Base-by-base conservation (phyloP, 2,329 filamentous ascomycete genomes). In the Penicillium oxalicum region DNA sequence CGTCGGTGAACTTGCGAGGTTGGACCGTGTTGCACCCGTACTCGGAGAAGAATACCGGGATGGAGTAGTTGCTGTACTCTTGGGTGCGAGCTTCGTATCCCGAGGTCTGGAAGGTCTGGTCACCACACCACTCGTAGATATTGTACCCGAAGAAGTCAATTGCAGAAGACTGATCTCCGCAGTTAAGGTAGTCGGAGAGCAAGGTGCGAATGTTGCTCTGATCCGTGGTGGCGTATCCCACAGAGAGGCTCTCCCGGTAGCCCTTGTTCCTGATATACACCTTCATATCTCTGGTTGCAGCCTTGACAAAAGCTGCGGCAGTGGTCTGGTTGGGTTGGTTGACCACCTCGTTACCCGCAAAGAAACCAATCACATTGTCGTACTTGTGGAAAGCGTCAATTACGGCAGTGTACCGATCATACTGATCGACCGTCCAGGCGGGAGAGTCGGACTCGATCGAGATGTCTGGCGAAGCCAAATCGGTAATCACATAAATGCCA, bases 141-240 rank as follows among this genome's bases (percentile, higher is more conserved):
- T 98, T 98, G 85, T 97, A 97, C 50, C 93, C 93, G 88, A 91
- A 98, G 78, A 94, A 97, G 73, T 98, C 93, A 58, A 97, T 95
- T 52, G 86, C 70, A 64, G 73, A 71, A 8, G 76, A 74, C 52
- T 81, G 70, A 52, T 65, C 59, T 47, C 90, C 88, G 67, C 93
- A 98, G 79, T 95, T 91, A 76, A 98, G 96, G 81, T 95, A 98
- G 67, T 88, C 76, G 58, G 89, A 88, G 64, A 97, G 82, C 62
- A 89, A 77, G 56, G 78, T 78, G 69, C 93, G 88, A 61, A 95
- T 94, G 18, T 81, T 78, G 38, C 83, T 79, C 70, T 96, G 91
- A 61, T 97, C 93, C 72, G 94, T 93, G 72, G 93, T 93, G 58
- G 93, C 93, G 67, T 98, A 98, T 49, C 93, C 93, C 48, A 98